Evolutionary conservation across 1,284 basidiomycete genomes (phyloP).

Genomic region (Schizopora paradoxa): DNA sequence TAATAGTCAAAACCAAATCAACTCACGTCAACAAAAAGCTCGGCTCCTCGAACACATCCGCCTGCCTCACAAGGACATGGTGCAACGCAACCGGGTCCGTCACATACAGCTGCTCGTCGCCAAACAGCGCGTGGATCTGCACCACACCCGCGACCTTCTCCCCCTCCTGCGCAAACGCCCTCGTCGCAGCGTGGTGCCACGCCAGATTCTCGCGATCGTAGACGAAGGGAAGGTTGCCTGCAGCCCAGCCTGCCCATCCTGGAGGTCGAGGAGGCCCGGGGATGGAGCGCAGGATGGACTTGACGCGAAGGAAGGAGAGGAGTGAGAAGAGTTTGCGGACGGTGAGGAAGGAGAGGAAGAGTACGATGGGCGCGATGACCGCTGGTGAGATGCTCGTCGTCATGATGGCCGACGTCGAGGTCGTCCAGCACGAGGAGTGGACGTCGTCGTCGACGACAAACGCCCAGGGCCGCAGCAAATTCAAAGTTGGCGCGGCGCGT

Average conservation of each 20-base stretch:
- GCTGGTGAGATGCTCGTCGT: too few relatives aligned
- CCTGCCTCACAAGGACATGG: conserved; percentile 15
- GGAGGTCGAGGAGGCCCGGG: conserved; percentile 6
- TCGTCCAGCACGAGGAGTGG: too few relatives aligned
- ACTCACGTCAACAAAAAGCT: conserved; percentile 21
- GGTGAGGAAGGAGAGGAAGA: too few relatives aligned
- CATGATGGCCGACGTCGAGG: too few relatives aligned
- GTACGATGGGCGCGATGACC: too few relatives aligned
- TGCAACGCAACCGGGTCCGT: conserved; percentile 15
- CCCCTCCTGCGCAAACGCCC: too few relatives aligned
- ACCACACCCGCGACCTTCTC: conserved; percentile 21
- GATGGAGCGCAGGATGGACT: conserved; percentile 10
- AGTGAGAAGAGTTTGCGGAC: too few relatives aligned
- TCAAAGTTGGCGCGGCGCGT: too few relatives aligned
- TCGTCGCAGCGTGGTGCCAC: conserved; percentile 15
- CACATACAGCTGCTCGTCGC: conserved; percentile 19
- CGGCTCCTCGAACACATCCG: conserved; percentile 13
- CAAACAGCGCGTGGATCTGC: conserved; percentile 24
- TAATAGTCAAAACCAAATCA: neutral
- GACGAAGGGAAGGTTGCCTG: conserved; percentile 13
- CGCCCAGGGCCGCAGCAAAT: too few relatives aligned
- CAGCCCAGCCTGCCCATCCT: neutral
- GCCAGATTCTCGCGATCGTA: conserved; percentile 12
- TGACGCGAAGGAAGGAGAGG: too few relatives aligned
- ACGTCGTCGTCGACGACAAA: too few relatives aligned